Evolutionary conservation across 2,329 filamentous ascomycete species (phyloP).

Genomic region (Huntiella bhutanensis): DNA sequence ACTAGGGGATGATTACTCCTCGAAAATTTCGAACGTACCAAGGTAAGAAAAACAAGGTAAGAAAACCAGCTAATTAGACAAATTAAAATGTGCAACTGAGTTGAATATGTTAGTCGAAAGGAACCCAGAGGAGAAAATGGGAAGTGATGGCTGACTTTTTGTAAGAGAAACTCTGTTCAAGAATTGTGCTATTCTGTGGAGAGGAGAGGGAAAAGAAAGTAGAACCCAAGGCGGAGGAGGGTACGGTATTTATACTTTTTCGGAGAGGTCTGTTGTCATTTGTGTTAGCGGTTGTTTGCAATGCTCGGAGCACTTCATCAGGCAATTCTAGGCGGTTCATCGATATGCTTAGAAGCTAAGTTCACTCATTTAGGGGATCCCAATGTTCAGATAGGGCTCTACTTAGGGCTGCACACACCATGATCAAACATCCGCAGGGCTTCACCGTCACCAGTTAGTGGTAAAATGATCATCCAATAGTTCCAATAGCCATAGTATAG

Average conservation of each 20-base stretch:
- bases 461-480: too few species aligned
- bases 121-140: slow-evolving; percentile 16
- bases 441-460: too few species aligned
- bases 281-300: too few species aligned
- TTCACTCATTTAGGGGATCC: too few species aligned
- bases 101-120: not conserved
- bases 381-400: too few species aligned
- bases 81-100: not conserved
- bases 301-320: too few species aligned
- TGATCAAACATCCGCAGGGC: too few species aligned
- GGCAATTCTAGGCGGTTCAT: too few species aligned
- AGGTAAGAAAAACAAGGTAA: not conserved
- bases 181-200: not conserved
- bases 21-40: not conserved
- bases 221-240: slow-evolving; percentile 10
- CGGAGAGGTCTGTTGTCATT: not conserved
- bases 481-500: too few species aligned
- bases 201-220: slow-evolving; percentile 6
- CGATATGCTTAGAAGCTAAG: too few species aligned
- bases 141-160: slow-evolving; percentile 10
- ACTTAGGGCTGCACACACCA: too few species aligned
- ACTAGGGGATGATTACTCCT: not conserved
- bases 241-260: not conserved
- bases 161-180: too few species aligned
- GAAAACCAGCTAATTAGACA: not conserved